Evolutionary conservation across 164 flowering plant species (phyloP), one percentile per base, ranked within the genome.

Genomic region (Tetrastigma voinierianum): DNA sequence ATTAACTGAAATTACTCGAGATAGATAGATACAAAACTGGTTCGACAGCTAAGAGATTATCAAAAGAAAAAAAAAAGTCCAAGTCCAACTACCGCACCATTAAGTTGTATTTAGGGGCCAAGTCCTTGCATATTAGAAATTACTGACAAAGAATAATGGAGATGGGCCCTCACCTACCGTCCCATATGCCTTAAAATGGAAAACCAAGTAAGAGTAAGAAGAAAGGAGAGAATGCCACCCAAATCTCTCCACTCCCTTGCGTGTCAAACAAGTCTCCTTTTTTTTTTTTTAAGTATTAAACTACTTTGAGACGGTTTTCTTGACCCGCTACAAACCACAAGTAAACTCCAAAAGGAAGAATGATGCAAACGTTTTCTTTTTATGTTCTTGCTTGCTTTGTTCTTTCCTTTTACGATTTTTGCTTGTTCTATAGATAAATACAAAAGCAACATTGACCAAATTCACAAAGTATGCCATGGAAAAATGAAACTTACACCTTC

Each of bases 231-330:
- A 10, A 47, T 40, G 1, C 52, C 23, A 58, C 20, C 15, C 45
- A 12, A 59, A 18, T 51, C 63, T 19, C 32, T 44, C 25, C 2
- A 18, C 18, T 48, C 10, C 24, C 32, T 59, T 49, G 44, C 70
- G 70, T 56, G 62, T 70, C 62, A 63, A 63, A 57, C 63, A 55
- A 63, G 43, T 48, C 67, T 49, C 51, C 0, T 25, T n/a, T 24
- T 12, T 51, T 51, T 25, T 23, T n/a, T n/a, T n/a, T n/a, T n/a
- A n/a, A n/a, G n/a, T n/a, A n/a, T n/a, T n/a, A n/a, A 65, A 66
- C 57, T 18, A 61, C 67, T 61, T 44, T 20, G 44, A 67, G 76
- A 69, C 73, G 69, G 66, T 52, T 64, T 70, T 47, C 57, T 76
- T 68, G 70, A 71, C 74, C 74, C 60, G 59, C 67, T 56, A 47